phyloP scores from a whole-genome alignment of 495 filamentous ascomycete genomes.

The Aspergillus sclerotiicarbonarius region DNA sequence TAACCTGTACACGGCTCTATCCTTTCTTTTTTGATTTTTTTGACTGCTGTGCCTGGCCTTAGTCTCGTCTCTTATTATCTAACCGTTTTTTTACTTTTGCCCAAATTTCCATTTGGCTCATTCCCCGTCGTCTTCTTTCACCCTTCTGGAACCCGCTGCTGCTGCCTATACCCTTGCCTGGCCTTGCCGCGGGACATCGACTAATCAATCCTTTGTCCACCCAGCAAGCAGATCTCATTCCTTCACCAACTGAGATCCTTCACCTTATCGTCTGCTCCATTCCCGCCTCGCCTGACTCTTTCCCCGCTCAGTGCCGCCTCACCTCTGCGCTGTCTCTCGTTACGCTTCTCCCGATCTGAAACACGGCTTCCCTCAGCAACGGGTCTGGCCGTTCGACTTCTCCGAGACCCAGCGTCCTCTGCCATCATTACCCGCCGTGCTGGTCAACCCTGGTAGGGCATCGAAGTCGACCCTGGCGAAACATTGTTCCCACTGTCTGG shows the following conservation, averaged over 20 bases:
- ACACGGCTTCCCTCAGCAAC: conserved; percentile 21
- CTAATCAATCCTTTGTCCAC: conserved; percentile 12
- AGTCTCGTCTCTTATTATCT: neutral
- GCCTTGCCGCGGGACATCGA: conserved; percentile 9
- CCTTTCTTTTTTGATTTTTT: conserved; percentile 8
- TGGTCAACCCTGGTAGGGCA: neutral
- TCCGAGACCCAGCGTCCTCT: neutral
- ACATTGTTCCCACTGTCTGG: neutral
- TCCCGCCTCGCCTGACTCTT: neutral
- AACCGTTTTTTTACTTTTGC: conserved; percentile 5
- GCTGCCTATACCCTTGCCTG: neutral
- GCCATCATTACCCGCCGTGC: neutral
- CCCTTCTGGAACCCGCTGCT: conserved; percentile 2
- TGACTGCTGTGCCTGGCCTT: neutral
- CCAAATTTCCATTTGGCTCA: conserved; percentile 3
- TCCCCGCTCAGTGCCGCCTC: neutral
- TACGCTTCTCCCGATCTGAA: conserved; percentile 8
- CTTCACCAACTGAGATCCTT: conserved; percentile 17
- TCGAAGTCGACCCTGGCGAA: neutral
- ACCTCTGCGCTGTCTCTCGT: neutral
- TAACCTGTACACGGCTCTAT: neutral
- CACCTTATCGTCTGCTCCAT: conserved; percentile 8
- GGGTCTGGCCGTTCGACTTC: conserved; percentile 9
- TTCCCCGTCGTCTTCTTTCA: neutral
- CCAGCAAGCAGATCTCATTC: conserved; percentile 9